Evolutionary conservation across 257 asterid species (phyloP), one percentile per base, ranked within the genome.

Genomic region (Ballota nigra): DNA sequence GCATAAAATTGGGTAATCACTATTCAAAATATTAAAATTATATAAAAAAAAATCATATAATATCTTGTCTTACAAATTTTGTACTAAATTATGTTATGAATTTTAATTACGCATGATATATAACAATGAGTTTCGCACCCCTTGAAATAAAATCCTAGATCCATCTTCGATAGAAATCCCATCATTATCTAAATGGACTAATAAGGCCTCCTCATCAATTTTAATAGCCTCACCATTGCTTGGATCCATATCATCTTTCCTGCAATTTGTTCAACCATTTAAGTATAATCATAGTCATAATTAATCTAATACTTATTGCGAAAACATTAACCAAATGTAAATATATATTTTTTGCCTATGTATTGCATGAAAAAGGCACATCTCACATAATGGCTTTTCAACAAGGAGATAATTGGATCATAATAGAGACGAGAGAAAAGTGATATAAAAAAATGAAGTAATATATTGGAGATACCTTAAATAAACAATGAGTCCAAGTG

Each of bases 401-500:
- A 33, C 38, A 33, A 33, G n/a, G 3, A 40, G 47, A 7, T n/a
- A 49, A n/a, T 16, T 49, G 22, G 10, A 47, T 1, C 3, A 38
- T 3, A 38, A 2, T 1, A 33, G 8, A 43, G 6, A 18, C 4
- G 3, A 19, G n/a, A 22, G 12, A 55, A 40, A 72, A 9, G 63
- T n/a, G 29, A 49, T 28, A 18, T 1, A 28, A 15, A 18, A 59
- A 20, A 9, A 15, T 31, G 24, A 49, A 66, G 63, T 22, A 51
- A 15, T 22, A 8, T 67, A 71, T 62, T 38, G 15, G 49, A 53
- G 82, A 23, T 93, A 91, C 96, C 87, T 80, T 28, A 96, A 91
- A 78, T 89, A 93, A 58, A 93, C 85, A 10, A 93, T 4, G 16
- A 93, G 96, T 24, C 98, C 98, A 58, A 87, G 74, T 10, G 82